Conservation (phyloP, 495 filamentous ascomycete genomes). For the Penicilliopsis zonata region DNA sequence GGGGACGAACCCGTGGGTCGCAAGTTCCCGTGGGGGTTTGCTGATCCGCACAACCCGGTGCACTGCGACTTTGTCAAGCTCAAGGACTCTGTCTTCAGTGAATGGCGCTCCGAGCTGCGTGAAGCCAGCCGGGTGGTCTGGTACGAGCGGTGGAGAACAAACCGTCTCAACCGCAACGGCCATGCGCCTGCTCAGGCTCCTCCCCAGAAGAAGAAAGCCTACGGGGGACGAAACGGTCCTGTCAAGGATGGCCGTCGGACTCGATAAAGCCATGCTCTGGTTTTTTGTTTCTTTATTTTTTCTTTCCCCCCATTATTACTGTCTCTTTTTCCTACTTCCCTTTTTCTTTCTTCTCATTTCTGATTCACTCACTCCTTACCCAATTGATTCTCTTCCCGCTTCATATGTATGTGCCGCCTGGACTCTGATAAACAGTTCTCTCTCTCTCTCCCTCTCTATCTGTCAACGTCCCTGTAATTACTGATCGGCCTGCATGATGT, state of each 20-base stretch:
- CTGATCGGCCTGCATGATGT: no score
- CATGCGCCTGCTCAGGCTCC: constrained; percentile 7
- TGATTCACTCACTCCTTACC: constrained; percentile 7
- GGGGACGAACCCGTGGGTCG: constrained; percentile 50
- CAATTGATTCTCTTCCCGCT: no score
- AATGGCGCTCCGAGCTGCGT: constrained; percentile 85
- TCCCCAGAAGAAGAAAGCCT: constrained; percentile 14
- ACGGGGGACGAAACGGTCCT: constrained; percentile 22
- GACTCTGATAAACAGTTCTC: no score
- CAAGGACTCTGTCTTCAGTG: constrained; percentile 82
- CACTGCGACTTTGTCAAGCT: constrained; percentile 93
- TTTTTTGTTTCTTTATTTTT: constrained; percentile 4
- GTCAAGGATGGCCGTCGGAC: constrained; percentile 18
- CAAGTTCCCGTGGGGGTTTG: constrained; percentile 92
- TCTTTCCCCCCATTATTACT: constrained; percentile 5
- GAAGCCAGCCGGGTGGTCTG: constrained; percentile 86
- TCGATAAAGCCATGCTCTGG: constrained; percentile 10
- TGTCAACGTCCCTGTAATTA: no score
- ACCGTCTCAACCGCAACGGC: constrained; percentile 40
- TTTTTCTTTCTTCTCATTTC: constrained; percentile 12
- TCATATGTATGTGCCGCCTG: neutral
- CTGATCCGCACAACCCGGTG: constrained; percentile 76
- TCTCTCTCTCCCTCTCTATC: no score
- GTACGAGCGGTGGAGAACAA: constrained; percentile 94
- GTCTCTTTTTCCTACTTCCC: constrained; percentile 9